These are phyloP conservation scores for Primulina huaijiensis DNA, from an alignment of 257 asterid species.

Conservation along the genomic window DNA sequence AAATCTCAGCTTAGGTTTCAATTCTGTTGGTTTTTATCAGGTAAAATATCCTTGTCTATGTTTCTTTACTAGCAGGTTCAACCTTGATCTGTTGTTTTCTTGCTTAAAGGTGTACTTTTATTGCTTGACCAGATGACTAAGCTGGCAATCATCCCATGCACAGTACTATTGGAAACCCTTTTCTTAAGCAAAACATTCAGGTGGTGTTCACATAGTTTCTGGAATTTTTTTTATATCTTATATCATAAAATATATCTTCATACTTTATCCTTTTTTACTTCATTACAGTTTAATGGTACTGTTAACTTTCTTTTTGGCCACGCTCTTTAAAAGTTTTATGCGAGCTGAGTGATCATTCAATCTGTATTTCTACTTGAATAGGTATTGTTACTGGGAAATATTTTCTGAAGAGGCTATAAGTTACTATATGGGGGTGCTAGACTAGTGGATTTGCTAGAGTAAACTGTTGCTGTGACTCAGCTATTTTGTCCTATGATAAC, in stretches of 20 bases:
- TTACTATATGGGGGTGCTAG: conserved; percentile 3
- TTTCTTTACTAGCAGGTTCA: conserved; percentile 17
- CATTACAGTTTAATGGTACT: neutral
- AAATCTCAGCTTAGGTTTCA: conserved; percentile 89
- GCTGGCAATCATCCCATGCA: conserved; percentile 94
- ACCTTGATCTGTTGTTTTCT: conserved; percentile 10
- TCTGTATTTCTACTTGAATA: neutral
- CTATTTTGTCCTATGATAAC: conserved; percentile 17
- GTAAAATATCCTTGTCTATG: conserved; percentile 29
- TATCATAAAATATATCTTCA: conserved; percentile 1
- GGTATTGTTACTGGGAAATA: neutral
- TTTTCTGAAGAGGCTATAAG: conserved; percentile 9
- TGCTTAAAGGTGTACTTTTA: conserved; percentile 22
- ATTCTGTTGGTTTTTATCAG: conserved; percentile 94
- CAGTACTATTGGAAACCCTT: conserved; percentile 78
- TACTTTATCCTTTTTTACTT: conserved; percentile 4
- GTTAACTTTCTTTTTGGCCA: neutral
- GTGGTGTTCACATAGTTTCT: conserved; percentile 31
- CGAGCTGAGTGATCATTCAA: neutral
- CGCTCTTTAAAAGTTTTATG: neutral
- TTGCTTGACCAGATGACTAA: conserved; percentile 67
- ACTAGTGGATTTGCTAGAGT: conserved; percentile 9
- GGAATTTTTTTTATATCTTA: conserved; percentile 4
- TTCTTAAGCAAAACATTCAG: conserved; percentile 84
- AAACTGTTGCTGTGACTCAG: conserved; percentile 3